These are phyloP conservation scores for Fusarium falciforme DNA, from an alignment of 2,329 filamentous ascomycete genomes.

Conservation along the genomic window DNA sequence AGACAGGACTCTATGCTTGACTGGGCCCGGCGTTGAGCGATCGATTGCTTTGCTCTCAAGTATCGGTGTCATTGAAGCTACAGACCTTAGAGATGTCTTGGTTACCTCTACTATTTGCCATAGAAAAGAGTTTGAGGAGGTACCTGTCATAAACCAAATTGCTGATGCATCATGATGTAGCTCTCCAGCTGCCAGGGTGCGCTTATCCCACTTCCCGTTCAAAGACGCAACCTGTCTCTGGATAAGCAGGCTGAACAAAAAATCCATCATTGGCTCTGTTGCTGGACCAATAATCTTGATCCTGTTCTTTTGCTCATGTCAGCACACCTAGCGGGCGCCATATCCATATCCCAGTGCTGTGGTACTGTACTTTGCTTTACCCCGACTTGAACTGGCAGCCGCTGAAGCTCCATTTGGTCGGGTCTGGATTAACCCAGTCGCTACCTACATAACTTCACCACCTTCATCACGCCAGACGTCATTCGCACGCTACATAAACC, in stretches of 20 bases:
- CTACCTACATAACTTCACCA: constrained; percentile 23
- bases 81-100: background rate
- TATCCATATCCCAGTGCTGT: background rate
- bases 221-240: background rate
- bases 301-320: background rate
- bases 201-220: background rate
- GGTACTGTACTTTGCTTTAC: background rate
- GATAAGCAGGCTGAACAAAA: background rate
- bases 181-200: background rate
- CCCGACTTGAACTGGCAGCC: background rate
- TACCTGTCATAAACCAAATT: background rate
- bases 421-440: constrained; percentile 31
- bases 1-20: background rate
- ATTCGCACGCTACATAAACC: constrained; percentile 37
- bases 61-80: background rate
- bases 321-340: background rate
- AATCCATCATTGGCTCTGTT: background rate
- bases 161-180: constrained; percentile 1
- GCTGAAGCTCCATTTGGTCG: constrained; percentile 11
- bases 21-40: background rate
- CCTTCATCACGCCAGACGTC: constrained; percentile 42
- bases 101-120: background rate
- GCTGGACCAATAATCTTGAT: background rate
- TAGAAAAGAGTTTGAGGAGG: background rate
- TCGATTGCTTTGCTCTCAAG: background rate